Percentiles rank a stretch among this genome's conserved stretches.
phyloP scores from a whole-genome alignment of 2,329 filamentous ascomycete species.

The Plectosphaerella cucumerina region DNA sequence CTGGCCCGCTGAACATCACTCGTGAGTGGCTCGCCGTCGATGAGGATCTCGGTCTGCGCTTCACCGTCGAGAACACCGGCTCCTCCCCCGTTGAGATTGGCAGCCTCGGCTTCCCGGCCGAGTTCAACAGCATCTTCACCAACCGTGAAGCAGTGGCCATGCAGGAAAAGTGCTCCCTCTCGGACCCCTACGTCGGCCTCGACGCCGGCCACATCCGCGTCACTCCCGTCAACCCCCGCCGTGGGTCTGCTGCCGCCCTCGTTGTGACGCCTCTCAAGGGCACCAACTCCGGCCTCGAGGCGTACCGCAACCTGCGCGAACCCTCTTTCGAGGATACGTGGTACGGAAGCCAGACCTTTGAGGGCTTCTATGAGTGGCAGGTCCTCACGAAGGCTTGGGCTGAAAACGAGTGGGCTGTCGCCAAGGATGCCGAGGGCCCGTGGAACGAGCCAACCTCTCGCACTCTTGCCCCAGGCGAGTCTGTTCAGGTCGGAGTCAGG shows the following conservation, averaged over 20 bases:
- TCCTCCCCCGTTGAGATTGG: slow-evolving; percentile 44
- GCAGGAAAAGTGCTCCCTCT: slow-evolving; percentile 46
- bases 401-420: slow-evolving; percentile 49
- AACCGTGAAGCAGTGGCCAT: slow-evolving; percentile 42
- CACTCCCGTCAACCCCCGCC: slow-evolving; percentile 32
- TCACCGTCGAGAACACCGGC: slow-evolving; percentile 44
- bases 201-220: slow-evolving; percentile 54
- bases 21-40: slow-evolving; percentile 46
- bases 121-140: slow-evolving; percentile 61
- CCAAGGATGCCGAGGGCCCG: slow-evolving; percentile 24
- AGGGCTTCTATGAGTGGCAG: slow-evolving; percentile 60
- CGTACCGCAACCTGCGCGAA: slow-evolving; percentile 49
- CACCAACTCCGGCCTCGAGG: slow-evolving; percentile 44
- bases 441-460: slow-evolving; percentile 52
- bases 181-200: slow-evolving; percentile 56
- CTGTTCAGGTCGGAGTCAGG: slow-evolving; percentile 42
- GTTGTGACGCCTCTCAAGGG: slow-evolving; percentile 48
- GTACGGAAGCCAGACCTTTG: slow-evolving; percentile 52
- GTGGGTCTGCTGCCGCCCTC: slow-evolving; percentile 46
- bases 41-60: slow-evolving; percentile 45
- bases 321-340: slow-evolving; percentile 27
- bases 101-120: slow-evolving; percentile 52
- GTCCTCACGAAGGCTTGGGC: slow-evolving; percentile 49
- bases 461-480: slow-evolving; percentile 37
- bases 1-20: slow-evolving; percentile 38